These are phyloP conservation scores for Lactarius deliciosus DNA, from an alignment of 768 basidiomycete genomes.

Conservation along the genomic window DNA sequence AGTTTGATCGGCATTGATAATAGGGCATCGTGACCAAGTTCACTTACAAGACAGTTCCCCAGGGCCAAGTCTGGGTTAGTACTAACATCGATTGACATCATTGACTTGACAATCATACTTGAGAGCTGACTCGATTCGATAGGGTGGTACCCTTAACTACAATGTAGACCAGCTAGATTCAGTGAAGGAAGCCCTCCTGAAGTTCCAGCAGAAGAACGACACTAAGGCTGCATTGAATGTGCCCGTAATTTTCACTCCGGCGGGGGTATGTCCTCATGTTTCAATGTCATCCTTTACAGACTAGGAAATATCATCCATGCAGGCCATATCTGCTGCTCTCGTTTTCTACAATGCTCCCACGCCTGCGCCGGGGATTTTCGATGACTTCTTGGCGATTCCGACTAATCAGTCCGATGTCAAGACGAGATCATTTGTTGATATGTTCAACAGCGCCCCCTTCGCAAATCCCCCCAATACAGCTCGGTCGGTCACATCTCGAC, in stretches of 20 bases:
- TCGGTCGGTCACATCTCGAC: neutral
- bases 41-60: conserved; percentile 5
- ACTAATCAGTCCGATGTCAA: neutral
- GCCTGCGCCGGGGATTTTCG: conserved; percentile 16
- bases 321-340: neutral
- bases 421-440: conserved; percentile 1
- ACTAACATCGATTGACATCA: neutral
- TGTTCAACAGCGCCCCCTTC: neutral
- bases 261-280: neutral
- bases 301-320: neutral
- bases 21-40: conserved; percentile 12
- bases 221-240: neutral
- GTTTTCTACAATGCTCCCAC: neutral
- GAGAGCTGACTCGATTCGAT: neutral
- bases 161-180: neutral
- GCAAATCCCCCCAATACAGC: neutral
- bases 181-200: conserved; percentile 1
- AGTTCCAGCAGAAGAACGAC: conserved; percentile 11
- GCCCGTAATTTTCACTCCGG: neutral
- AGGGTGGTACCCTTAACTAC: neutral
- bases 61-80: neutral
- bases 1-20: neutral
- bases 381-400: conserved; percentile 26
- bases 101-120: neutral
- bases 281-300: neutral